Percentiles rank a stretch among this genome's conserved stretches.
phyloP scores from a whole-genome alignment of 2,329 filamentous ascomycete species.

The Fusarium kyushuense region DNA sequence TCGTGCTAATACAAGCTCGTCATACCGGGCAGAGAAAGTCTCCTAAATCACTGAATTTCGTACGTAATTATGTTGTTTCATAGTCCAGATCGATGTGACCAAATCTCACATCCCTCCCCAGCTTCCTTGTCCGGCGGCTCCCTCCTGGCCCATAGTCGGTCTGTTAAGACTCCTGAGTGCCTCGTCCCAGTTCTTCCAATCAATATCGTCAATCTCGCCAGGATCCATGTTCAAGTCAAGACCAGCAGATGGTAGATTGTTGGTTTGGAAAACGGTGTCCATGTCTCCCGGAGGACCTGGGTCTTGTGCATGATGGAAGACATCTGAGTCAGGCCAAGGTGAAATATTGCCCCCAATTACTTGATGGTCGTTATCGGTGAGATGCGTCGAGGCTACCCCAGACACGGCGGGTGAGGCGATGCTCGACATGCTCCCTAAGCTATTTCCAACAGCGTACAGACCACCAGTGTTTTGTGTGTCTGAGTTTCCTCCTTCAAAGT shows the following conservation, averaged over 20 bases:
- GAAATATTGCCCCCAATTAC: slow-evolving; percentile 4
- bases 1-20: background rate
- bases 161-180: slow-evolving; percentile 18
- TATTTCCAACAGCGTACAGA: slow-evolving; percentile 21
- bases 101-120: slow-evolving; percentile 36
- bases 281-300: slow-evolving; percentile 10
- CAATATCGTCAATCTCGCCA: slow-evolving; percentile 37
- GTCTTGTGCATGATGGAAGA: slow-evolving; percentile 12
- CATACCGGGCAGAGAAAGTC: background rate
- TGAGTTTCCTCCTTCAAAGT: slow-evolving; percentile 22
- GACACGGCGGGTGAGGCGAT: slow-evolving; percentile 33
- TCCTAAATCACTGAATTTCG: background rate
- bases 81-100: background rate
- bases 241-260: background rate
- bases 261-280: slow-evolving; percentile 15
- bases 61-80: background rate
- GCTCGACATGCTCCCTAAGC: slow-evolving; percentile 30
- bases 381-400: slow-evolving; percentile 15
- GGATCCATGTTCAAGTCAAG: slow-evolving; percentile 34
- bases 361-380: slow-evolving; percentile 5
- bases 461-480: background rate
- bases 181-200: slow-evolving; percentile 41
- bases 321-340: slow-evolving; percentile 21
- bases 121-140: slow-evolving; percentile 21
- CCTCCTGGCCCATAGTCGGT: slow-evolving; percentile 6